Base-by-base conservation (phyloP, 495 filamentous ascomycete species). In the Niebla homalea region DNA sequence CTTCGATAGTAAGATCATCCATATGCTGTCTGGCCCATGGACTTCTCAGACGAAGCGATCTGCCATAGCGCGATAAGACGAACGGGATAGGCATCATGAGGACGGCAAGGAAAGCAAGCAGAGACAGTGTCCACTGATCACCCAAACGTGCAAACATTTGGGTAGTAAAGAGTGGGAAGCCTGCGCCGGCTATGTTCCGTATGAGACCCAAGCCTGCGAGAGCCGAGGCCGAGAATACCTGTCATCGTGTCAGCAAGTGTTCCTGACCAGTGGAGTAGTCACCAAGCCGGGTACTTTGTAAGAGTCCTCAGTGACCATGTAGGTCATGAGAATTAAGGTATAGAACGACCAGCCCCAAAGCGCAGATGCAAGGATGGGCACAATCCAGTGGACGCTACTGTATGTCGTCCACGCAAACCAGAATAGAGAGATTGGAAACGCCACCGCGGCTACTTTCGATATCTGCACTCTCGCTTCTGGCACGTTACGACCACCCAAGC, bases 121-220 rank as follows among this genome's bases (percentile, higher is more conserved):
- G 62, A 59, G 72, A 78, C 0, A 72, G 70, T 5, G 82, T 84
- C 67, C 83, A 86, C 0, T 72, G 71, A 18, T 85, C 75, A 2
- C 82, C 84, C 12, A 84, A 57, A 32, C 74, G 75, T 48, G 77
- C 71, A 48, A 80, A 85, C 73, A 87, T 69, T 54, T 67, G 65
- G 7, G 62, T 61, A n/a, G 62, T 65, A 53, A 73, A 73, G 25
- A 74, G 51, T 5, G 71, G 69, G 43, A 73, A 73, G 0, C 68
- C 69, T 15, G 64, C 70, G 14, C 69, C 71, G 6, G 68, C 66
- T 2, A 68, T 26, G 41, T 71, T 72, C 23, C 71, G 62, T 10
- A 69, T 57, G 18, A 70, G 49, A 19, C 68, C 68, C 2, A 70
- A 60, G 6, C 64, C 71, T 0, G 70, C 69, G 8, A 74, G 53